A percentile compares a stretch with the other conserved stretches of the same genome.
Conservation (phyloP, 768 basidiomycete species). For the Lactarius indigo region DNA sequence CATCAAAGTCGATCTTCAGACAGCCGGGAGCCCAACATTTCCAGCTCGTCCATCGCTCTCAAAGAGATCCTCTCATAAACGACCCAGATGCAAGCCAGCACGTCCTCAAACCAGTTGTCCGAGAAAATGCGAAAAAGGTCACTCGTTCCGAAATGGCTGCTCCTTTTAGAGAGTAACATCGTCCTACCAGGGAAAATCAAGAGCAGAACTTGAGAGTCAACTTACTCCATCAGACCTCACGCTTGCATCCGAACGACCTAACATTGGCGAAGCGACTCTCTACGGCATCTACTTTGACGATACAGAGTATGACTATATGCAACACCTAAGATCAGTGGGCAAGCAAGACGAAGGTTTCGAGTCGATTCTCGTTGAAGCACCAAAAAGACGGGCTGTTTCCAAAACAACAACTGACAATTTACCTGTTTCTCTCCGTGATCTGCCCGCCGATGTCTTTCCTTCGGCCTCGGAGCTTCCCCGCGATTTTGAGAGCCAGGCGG, state of each 20-base stretch:
- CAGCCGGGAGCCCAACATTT: constrained; percentile 90
- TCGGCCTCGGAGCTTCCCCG: constrained; percentile 70
- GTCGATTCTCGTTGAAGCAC: constrained; percentile 77
- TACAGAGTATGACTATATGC: constrained; percentile 97
- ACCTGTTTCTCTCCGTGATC: constrained; percentile 45
- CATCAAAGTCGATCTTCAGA: constrained; percentile 83
- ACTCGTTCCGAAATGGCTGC: background rate
- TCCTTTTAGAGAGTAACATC: constrained; percentile 12
- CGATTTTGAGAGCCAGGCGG: constrained; percentile 72
- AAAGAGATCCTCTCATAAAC: constrained; percentile 91
- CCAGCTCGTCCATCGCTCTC: constrained; percentile 95
- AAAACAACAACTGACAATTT: constrained; percentile 40
- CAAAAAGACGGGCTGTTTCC: constrained; percentile 38
- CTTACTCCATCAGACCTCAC: constrained; percentile 47
- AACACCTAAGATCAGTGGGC: constrained; percentile 83
- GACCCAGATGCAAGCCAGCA: constrained; percentile 85
- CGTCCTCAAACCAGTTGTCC: constrained; percentile 82
- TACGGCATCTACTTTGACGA: constrained; percentile 97
- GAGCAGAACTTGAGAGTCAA: constrained; percentile 70
- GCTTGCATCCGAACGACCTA: constrained; percentile 44
- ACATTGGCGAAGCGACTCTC: constrained; percentile 80
- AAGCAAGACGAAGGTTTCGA: constrained; percentile 77
- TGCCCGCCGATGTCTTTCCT: constrained; percentile 70
- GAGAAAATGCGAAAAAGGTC: constrained; percentile 70
- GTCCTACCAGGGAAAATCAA: constrained; percentile 63